A percentile compares a stretch with the other conserved stretches of the same genome.
phyloP scores from a whole-genome alignment of 1,284 basidiomycete species.

The Trichosporon sp. region DNA sequence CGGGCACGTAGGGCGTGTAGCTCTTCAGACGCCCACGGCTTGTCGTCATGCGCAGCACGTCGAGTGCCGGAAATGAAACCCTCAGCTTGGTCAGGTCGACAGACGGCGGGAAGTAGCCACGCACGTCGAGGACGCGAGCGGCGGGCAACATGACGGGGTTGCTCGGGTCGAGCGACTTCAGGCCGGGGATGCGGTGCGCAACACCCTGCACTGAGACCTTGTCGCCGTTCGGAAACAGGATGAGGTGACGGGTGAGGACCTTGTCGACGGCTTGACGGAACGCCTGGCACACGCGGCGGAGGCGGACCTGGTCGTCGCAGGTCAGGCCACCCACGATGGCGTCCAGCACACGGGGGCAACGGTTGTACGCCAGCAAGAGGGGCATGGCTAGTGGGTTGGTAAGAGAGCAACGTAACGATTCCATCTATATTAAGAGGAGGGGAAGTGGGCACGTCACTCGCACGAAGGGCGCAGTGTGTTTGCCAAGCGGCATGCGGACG shows the following conservation, averaged over 20 bases:
- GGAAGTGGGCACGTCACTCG: not conserved
- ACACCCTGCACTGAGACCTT: not conserved
- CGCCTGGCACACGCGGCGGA: not conserved
- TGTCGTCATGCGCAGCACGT: not conserved
- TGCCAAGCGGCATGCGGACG: too few relatives aligned
- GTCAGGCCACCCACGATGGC: not conserved
- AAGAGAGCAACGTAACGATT: not conserved
- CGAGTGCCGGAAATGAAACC: not conserved
- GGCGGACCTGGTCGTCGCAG: not conserved
- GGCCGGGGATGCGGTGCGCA: not conserved
- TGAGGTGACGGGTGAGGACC: not conserved
- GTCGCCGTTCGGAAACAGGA: not conserved
- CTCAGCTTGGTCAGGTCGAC: not conserved
- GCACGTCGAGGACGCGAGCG: not conserved
- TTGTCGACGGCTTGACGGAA: not conserved
- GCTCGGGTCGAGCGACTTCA: not conserved
- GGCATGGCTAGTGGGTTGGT: not conserved
- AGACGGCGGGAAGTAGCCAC: not conserved
- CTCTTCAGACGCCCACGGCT: not conserved
- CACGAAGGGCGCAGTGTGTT: not conserved
- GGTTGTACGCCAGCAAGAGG: not conserved
- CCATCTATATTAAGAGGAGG: not conserved
- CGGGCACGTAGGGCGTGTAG: not conserved
- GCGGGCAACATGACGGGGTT: not conserved
- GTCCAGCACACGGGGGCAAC: not conserved